Base-by-base conservation (phyloP, 192 early-diverging fungal genomes). In the Mortierella alpina region DNA sequence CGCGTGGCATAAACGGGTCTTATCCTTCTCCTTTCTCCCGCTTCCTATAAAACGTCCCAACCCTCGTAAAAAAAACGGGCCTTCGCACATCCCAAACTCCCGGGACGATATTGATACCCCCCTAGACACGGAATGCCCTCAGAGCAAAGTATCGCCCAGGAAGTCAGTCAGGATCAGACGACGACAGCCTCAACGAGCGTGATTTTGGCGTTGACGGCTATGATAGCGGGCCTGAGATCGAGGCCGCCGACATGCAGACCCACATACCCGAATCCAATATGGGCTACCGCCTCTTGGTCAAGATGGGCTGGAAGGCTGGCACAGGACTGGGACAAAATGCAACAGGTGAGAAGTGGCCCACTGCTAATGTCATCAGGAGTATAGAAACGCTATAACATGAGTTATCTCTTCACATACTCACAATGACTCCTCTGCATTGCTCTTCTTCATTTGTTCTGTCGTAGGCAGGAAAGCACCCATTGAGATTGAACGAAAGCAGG, bases 261-360 rank as follows among this genome's bases (percentile, higher is more conserved):
- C 92, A 87, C 45, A 85, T 93, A 7, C 88, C 91, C 42, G 80
- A 64, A 17, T 65, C 68, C 44, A 95, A 95, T 69, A 66, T 87
- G 7, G 93, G 93, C 6, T 95, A 88, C 70, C 58, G 83, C 46
- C 74, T 95, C n/a, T 66, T 93, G 20, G 73, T 87, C 54, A 91
- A 91, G 68, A 90, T 94, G 88, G 93, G 93, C 0, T 94, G 93
- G 93, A 82, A 71, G 60, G 82, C 72, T 18, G 91, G 91, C 8
- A 82, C 69, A 48, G 92, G 92, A 40, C 72, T 94, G 4, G 93
- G 93, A 31, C 62, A 59, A 11, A 68, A 63, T 63, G 70, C 77
- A 22, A 45, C 90, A 76, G 92, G 91, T 91, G 31, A 31, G 31
- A 78, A 42, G 44, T 42, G 31, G 20, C 44, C 6, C 51, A 18